These are phyloP conservation scores for Thalia dealbata DNA, from an alignment of 176 grass and related monocot genomes.

Conservation along the genomic window DNA sequence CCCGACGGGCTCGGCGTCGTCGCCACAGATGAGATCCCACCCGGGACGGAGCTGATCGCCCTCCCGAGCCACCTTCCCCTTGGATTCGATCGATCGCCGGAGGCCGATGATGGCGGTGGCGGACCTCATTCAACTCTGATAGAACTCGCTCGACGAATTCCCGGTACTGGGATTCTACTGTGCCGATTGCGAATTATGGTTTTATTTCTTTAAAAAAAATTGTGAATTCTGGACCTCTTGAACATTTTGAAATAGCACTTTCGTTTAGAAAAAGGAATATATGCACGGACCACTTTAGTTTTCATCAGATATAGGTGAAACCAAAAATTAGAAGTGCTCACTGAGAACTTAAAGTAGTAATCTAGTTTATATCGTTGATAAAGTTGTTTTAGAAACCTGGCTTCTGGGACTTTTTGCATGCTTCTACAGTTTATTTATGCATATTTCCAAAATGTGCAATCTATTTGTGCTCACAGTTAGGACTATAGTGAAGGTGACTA, in stretches of 20 bases:
- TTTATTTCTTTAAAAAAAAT: neutral
- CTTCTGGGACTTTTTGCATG: neutral
- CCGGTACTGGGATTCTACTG: slow-evolving; percentile 40
- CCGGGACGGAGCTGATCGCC: slow-evolving; percentile 48
- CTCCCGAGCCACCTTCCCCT: slow-evolving; percentile 68
- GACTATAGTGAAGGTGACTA: neutral
- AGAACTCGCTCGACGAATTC: slow-evolving; percentile 44
- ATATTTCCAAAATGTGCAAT: neutral
- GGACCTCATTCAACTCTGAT: slow-evolving; percentile 40
- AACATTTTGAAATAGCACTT: too few relatives aligned
- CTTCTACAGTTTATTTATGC: neutral
- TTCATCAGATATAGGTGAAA: too few relatives aligned
- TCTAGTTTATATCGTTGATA: neutral
- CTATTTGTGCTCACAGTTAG: neutral
- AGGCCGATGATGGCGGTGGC: neutral
- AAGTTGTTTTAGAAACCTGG: neutral
- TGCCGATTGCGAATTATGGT: too few relatives aligned
- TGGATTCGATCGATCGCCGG: slow-evolving; percentile 28
- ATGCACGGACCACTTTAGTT: too few relatives aligned
- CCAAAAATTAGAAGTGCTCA: neutral
- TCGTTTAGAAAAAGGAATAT: too few relatives aligned
- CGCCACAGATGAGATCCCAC: slow-evolving; percentile 36
- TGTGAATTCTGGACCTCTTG: too few relatives aligned
- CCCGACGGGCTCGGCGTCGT: slow-evolving; percentile 59
- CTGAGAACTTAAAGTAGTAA: neutral